These are phyloP conservation scores for Vigna hirtella DNA, from an alignment of 306 rosid genomes.

Conservation along the genomic window DNA sequence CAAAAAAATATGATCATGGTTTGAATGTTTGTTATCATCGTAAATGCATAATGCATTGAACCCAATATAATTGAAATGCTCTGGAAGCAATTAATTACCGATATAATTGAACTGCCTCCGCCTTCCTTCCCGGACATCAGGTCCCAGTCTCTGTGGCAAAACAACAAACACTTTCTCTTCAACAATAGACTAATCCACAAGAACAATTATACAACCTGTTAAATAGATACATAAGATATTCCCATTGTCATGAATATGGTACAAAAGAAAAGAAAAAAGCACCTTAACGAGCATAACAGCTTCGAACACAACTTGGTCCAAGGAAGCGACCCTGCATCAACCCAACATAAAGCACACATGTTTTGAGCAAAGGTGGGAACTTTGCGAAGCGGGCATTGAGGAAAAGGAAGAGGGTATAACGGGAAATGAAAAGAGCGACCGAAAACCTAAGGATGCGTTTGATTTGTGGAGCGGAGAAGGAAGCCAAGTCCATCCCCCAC, in stretches of 20 bases:
- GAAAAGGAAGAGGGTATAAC: not conserved
- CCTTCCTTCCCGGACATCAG: slow-evolving; percentile 93
- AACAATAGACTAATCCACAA: slow-evolving; percentile 35
- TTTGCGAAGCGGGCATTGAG: slow-evolving; percentile 1
- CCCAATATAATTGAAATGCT: not conserved
- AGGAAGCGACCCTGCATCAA: slow-evolving; percentile 62
- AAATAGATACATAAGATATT: not conserved
- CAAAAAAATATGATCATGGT: not conserved
- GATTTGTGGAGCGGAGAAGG: slow-evolving; percentile 78
- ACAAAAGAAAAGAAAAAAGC: not conserved
- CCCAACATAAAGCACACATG: slow-evolving; percentile 17
- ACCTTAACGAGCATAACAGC: slow-evolving; percentile 85
- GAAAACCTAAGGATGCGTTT: slow-evolving; percentile 76
- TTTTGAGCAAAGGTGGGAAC: slow-evolving; percentile 6
- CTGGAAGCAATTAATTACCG: slow-evolving; percentile 52
- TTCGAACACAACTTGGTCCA: slow-evolving; percentile 67
- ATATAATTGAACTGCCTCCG: slow-evolving; percentile 92
- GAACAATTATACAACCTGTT: not conserved
- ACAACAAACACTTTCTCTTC: slow-evolving; percentile 70
- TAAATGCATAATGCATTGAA: slow-evolving; percentile 1
- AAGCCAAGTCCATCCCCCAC: slow-evolving; percentile 82
- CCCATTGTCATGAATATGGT: not conserved
- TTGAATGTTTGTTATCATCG: not conserved
- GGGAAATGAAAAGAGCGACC: not conserved
- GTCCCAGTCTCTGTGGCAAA: slow-evolving; percentile 74